Conservation (phyloP, 805 yeast genomes). For the Helenozyma rhizophorensis region DNA sequence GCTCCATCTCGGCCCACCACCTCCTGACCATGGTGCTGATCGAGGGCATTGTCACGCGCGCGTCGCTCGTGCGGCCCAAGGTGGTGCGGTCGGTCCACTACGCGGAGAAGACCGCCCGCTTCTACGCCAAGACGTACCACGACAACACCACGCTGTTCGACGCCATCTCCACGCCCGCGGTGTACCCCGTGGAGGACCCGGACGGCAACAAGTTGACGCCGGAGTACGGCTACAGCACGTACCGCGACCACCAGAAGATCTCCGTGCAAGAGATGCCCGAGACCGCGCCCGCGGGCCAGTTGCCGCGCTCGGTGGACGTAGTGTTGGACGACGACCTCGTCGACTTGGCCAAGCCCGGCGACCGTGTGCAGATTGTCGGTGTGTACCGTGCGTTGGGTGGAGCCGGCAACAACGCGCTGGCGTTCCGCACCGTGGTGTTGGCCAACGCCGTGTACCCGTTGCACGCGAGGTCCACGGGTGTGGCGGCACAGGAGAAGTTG, state of each 20-base stretch:
- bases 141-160: conserved; percentile 91
- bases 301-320: conserved; percentile 89
- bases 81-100: conserved; percentile 88
- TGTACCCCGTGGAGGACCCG: conserved; percentile 88
- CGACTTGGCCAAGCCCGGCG: conserved; percentile 92
- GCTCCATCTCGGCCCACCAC: conserved; percentile 73
- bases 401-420: conserved; percentile 50
- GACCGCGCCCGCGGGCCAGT: conserved; percentile 95
- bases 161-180: conserved; percentile 76
- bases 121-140: conserved; percentile 86
- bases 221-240: conserved; percentile 90
- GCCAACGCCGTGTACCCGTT: conserved; percentile 88
- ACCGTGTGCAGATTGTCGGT: conserved; percentile 90
- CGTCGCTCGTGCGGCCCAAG: conserved; percentile 91
- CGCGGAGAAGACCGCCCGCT: conserved; percentile 76
- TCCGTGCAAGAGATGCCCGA: conserved; percentile 98
- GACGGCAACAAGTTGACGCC: conserved; percentile 86
- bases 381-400: conserved; percentile 91
- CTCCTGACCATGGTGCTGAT: conserved; percentile 80
- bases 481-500: conserved; percentile 62
- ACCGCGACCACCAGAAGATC: conserved; percentile 89
- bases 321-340: conserved; percentile 94
- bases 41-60: conserved; percentile 93
- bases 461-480: conserved; percentile 84
- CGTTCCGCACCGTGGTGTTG: conserved; percentile 77